Conservation (phyloP, 192 early-diverging fungal genomes). For the Physocladia obscura region DNA sequence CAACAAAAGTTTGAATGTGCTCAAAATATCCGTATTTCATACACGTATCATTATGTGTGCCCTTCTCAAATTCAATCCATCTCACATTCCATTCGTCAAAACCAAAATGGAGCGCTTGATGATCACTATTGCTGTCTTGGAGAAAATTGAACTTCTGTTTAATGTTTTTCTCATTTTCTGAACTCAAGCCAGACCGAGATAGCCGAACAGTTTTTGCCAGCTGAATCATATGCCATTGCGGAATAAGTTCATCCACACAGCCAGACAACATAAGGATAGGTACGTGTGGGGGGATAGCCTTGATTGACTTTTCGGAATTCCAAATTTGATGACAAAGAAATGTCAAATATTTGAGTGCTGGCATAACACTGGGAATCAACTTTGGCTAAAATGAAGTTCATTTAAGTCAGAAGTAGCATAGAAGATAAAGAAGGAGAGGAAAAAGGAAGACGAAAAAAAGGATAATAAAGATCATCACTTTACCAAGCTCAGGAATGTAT, state of each 20-base stretch:
- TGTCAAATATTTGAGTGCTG: conserved; percentile 66
- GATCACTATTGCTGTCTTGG: background rate
- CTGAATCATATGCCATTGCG: conserved; percentile 79
- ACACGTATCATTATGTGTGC: background rate
- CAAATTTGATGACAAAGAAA: conserved; percentile 89
- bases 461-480: background rate
- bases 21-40: background rate
- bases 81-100: no score
- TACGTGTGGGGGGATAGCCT: conserved; percentile 49
- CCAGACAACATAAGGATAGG: conserved; percentile 86
- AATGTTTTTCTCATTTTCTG: background rate
- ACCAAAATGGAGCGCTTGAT: no score
- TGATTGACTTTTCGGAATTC: conserved; percentile 75
- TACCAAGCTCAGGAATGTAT: conserved; percentile 89
- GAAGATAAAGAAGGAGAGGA: background rate
- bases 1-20: background rate
- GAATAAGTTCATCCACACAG: conserved; percentile 81
- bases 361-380: conserved; percentile 83
- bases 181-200: conserved; percentile 22
- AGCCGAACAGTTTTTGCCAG: conserved; percentile 63
- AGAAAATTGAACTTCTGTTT: background rate
- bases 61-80: background rate
- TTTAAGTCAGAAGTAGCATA: background rate
- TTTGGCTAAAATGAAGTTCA: conserved; percentile 57
- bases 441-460: background rate